Evolutionary conservation across 129 eudicot genomes (phyloP), one percentile per base, ranked within the genome.

Genomic region (Cynara cardunculus): DNA sequence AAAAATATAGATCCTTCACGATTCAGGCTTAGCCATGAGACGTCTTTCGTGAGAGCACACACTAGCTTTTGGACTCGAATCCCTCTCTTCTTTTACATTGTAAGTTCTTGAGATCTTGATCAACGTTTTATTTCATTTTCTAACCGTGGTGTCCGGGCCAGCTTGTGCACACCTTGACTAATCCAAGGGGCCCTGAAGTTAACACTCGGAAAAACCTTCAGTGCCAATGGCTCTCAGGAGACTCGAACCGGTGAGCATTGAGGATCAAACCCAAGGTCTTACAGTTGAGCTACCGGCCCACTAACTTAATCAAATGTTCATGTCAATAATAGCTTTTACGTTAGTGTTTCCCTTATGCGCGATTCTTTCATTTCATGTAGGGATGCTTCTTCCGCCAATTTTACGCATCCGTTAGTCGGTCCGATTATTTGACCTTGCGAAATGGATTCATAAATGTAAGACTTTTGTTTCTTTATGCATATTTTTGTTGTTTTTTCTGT

Each of bases 301-400:
- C n/a, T n/a, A n/a, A 39, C 46, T 0, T 8, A 39, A 39, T 39
- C 46, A 13, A 18, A 76, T 82, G 44, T 59, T 77, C 8, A 76
- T 49, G 71, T 49, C 5, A 2, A 66, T 62, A 13, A 30, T 66
- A 46, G 64, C 18, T 76, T 74, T 56, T 82, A 30, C 13, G 3
- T 65, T 77, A 69, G n/a, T 69, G 13, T 61, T 81, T 26, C 26
- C 10, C 72, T 74, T 66, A 68, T 25, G n/a, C 16, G 16, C 25
- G 44, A 21, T 78, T 75, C 62, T 78, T 82, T 78, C 26, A 34
- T 75, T 82, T 78, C 26, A 41, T 77, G 85, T 85, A 96, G 99
- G 98, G 89, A 77, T 91, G 94, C 80, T 96, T 96, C 79, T 83
- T 96, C 39, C 88, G 95, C 28, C 99, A 96, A 80, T 92, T 96